Base-by-base conservation (phyloP, 2,329 filamentous ascomycete genomes). In the Phialocephala subalpina region DNA sequence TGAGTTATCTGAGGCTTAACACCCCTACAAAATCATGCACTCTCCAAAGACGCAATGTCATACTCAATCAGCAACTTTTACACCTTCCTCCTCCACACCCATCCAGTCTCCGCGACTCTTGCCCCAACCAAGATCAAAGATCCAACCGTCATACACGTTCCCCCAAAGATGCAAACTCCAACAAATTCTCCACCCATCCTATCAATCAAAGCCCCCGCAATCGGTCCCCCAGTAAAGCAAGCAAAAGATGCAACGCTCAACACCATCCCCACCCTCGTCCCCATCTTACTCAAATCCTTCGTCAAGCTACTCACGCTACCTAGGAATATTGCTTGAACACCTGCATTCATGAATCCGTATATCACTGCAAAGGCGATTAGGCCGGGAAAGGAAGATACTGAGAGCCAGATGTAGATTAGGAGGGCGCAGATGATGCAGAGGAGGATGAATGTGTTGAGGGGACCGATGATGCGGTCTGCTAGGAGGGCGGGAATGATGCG, bases 291-390 rank as follows among this genome's bases (percentile, higher is more conserved):
- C 55, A 60, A 11, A 60, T 71, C 67, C 14, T 61, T 52, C 2
- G 62, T 68, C 7, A 69, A 58, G 22, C 38, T 60, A 12, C 47
- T 42, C 1, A 72, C 42, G 14, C 64, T 57, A 1, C 57, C 64
- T 2, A 59, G 61, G 22, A 69, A 66, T 8, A 70, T 35, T n/a
- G 62, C 60, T 40, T 68, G 64, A 6, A 64, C 49, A 5, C 55
- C 29, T 25, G 73, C 73, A 25, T 74, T 70, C 33, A 75, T 72
- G 1, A 72, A 69, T 11, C 75, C 77, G 2, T 76, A 78, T 40
- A 70, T 67, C 18, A 65, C 47, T 3, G 53, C 58, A 62, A 75
- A 77, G 0, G 73, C 75, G 62, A 73, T 76, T 0, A 75, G 27
- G 7, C 72, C 70, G 3, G 68, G 59, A 58, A 71, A 74, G 22